Conservation (phyloP, 805 yeast genomes). For the Candida suzukii region DNA sequence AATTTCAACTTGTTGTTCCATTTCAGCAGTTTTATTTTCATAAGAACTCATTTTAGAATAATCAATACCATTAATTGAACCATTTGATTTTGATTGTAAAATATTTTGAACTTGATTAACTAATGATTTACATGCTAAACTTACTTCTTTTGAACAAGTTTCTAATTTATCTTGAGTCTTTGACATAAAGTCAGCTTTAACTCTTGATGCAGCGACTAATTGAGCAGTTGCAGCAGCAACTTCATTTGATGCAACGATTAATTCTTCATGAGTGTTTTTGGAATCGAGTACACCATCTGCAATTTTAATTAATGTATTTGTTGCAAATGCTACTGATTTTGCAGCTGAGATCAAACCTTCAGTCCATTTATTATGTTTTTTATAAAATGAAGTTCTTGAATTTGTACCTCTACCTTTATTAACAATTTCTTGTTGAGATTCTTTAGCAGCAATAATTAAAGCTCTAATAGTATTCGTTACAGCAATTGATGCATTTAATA, state of each 20-base stretch:
- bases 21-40: conserved; percentile 78
- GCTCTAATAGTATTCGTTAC: conserved; percentile 72
- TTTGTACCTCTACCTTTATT: conserved; percentile 59
- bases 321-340: conserved; percentile 76
- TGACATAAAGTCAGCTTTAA: conserved; percentile 71
- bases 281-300: conserved; percentile 72
- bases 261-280: conserved; percentile 66
- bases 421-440: conserved; percentile 69
- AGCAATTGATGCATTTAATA: conserved; percentile 70
- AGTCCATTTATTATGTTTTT: conserved; percentile 87
- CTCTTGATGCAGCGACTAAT: conserved; percentile 85
- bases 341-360: conserved; percentile 91
- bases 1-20: conserved; percentile 92
- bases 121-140: conserved; percentile 66
- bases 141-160: conserved; percentile 58
- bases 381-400: conserved; percentile 68
- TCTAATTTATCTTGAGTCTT: conserved; percentile 72
- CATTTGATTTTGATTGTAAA: conserved; percentile 23
- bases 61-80: conserved; percentile 41
- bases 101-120: conserved; percentile 65
- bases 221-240: conserved; percentile 92
- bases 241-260: conserved; percentile 85
- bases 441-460: conserved; percentile 69
- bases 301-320: conserved; percentile 73
- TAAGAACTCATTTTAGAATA: conserved; percentile 62